Conservation (phyloP, 352 stramenopile genomes). For the Phytopythium oedochilum region DNA sequence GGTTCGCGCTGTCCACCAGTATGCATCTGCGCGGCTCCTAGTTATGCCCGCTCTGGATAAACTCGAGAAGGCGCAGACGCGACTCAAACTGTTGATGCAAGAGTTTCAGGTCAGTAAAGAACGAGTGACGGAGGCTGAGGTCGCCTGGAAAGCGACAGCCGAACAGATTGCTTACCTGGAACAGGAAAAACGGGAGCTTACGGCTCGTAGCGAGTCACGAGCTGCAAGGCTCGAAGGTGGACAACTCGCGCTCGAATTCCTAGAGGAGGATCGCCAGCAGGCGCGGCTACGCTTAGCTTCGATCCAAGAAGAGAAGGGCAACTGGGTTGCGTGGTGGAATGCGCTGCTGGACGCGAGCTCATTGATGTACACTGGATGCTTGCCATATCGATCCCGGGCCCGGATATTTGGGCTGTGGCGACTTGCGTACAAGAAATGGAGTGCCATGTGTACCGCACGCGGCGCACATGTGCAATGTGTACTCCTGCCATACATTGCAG, state of each 20-base stretch:
- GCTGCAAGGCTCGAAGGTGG: constrained; percentile 22
- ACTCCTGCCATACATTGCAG: background rate
- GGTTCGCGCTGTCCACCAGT: constrained; percentile 67
- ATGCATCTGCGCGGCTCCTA: constrained; percentile 34
- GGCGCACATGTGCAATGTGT: background rate
- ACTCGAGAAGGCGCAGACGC: constrained; percentile 47
- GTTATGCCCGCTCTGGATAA: constrained; percentile 68
- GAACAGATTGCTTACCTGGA: constrained; percentile 17
- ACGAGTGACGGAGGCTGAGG: constrained; percentile 46
- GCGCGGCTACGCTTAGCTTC: constrained; percentile 11
- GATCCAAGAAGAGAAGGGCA: constrained; percentile 12
- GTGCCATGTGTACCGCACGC: background rate
- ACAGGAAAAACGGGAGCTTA: constrained; percentile 19
- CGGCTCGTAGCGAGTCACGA: constrained; percentile 20
- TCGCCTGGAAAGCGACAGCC: constrained; percentile 19
- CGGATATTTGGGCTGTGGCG: background rate
- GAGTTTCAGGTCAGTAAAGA: constrained; percentile 68
- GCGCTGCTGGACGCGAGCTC: constrained; percentile 39
- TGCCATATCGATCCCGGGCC: constrained; percentile 2
- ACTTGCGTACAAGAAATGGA: background rate
- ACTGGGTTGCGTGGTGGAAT: constrained; percentile 44
- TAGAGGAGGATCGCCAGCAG: constrained; percentile 27
- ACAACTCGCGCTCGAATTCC: constrained; percentile 22
- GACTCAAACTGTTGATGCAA: constrained; percentile 48
- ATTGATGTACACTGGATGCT: constrained; percentile 25